A percentile compares a stretch with the other conserved stretches of the same genome.
These are phyloP conservation scores for Telopea speciosissima DNA, from an alignment of 177 flowering plant species.

Conservation along the genomic window DNA sequence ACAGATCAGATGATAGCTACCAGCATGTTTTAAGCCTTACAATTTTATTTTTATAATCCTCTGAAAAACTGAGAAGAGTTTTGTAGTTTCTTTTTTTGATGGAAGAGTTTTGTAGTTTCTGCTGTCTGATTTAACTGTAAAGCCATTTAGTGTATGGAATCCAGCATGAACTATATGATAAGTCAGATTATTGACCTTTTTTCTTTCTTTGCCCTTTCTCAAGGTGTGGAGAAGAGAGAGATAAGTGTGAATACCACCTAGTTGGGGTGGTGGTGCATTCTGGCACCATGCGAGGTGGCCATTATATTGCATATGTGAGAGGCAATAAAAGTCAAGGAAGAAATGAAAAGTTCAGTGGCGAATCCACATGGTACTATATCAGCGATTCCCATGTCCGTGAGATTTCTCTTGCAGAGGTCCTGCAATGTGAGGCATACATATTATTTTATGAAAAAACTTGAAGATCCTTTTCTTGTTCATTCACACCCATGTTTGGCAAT, in stretches of 20 bases:
- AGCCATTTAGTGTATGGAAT: neutral
- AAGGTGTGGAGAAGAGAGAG: slow-evolving; percentile 46
- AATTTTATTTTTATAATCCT: too few relatives aligned
- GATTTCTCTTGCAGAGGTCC: slow-evolving; percentile 63
- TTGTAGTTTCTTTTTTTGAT: too few relatives aligned
- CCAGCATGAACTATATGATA: neutral
- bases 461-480: slow-evolving; percentile 6
- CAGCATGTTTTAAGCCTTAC: too few relatives aligned
- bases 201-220: slow-evolving; percentile 9
- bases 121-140: too few relatives aligned
- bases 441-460: slow-evolving; percentile 63
- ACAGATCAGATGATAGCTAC: too few relatives aligned
- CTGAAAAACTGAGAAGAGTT: too few relatives aligned
- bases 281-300: slow-evolving; percentile 89
- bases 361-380: slow-evolving; percentile 58
- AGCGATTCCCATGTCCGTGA: slow-evolving; percentile 70
- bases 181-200: neutral
- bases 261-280: slow-evolving; percentile 85
- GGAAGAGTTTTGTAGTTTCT: too few relatives aligned
- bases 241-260: slow-evolving; percentile 37
- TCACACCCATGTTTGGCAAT: neutral
- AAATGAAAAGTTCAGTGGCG: slow-evolving; percentile 18
- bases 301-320: slow-evolving; percentile 85
- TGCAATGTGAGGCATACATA: slow-evolving; percentile 78
- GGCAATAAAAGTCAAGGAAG: slow-evolving; percentile 30